These are phyloP conservation scores for Paecilomyces variotii DNA, from an alignment of 2,329 filamentous ascomycete species.

Conservation along the genomic window DNA sequence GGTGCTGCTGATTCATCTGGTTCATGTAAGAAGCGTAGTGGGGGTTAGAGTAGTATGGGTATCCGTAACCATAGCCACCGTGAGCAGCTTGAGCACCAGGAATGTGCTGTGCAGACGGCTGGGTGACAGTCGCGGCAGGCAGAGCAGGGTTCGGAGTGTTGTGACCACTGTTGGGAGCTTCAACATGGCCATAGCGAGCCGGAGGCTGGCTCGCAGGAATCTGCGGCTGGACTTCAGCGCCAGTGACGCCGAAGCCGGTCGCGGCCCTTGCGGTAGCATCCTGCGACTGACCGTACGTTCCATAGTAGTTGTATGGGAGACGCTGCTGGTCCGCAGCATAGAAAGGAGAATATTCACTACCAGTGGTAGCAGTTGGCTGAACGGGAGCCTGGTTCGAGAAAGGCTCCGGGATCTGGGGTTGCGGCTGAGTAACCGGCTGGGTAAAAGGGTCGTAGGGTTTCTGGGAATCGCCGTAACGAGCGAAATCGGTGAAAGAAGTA, in stretches of 20 bases:
- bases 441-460: slow-evolving; percentile 85
- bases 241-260: slow-evolving; percentile 61
- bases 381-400: slow-evolving; percentile 47
- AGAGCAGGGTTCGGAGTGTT: slow-evolving; percentile 78
- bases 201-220: slow-evolving; percentile 64
- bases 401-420: slow-evolving; percentile 57
- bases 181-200: slow-evolving; percentile 58
- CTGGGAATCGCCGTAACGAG: slow-evolving; percentile 53
- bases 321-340: slow-evolving; percentile 70
- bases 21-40: slow-evolving; percentile 58
- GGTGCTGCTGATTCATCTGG: slow-evolving; percentile 38
- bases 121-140: slow-evolving; percentile 47
- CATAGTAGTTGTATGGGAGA: slow-evolving; percentile 68
- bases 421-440: slow-evolving; percentile 58
- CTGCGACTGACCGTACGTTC: slow-evolving; percentile 58
- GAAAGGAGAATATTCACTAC: slow-evolving; percentile 75
- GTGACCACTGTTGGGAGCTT: slow-evolving; percentile 80
- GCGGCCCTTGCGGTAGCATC: slow-evolving; percentile 67
- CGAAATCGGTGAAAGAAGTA: slow-evolving; percentile 41
- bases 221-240: slow-evolving; percentile 52
- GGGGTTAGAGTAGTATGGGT: slow-evolving; percentile 53
- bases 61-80: slow-evolving; percentile 52
- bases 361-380: slow-evolving; percentile 50
- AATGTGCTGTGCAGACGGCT: slow-evolving; percentile 47
- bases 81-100: slow-evolving; percentile 45